Evolutionary conservation across 805 yeast genomes (phyloP), one percentile per base, ranked within the genome.

Genomic region (Saturnispora quitensis): DNA sequence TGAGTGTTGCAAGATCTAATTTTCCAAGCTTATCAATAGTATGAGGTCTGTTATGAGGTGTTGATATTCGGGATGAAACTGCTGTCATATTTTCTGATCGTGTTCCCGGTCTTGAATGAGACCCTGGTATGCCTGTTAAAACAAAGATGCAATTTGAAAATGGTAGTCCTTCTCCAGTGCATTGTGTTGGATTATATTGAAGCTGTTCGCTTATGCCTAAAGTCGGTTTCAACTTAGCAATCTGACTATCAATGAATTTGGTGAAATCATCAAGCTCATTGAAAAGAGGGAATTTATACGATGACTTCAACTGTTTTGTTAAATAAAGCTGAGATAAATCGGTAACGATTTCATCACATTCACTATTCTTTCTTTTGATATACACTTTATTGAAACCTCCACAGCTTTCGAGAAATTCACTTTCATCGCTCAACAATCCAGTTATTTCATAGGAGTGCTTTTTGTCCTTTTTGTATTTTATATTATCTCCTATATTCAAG

Each of bases 401-500:
- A 48, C 53, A 28, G n/a, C 56, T 54, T 9, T 45, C 49, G 1
- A 51, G 20, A 9, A 35, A 43, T 18, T 34, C 27, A n/a, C 22
- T 40, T 2, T 28, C 40, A n/a, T 31, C 12, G 17, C 20, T 50
- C 17, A 48, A 44, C 15, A 59, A 40, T 12, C 60, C 61, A 2
- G 62, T 59, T 8, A 59, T 51, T 7, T 45, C 36, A 47, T 51
- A 56, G 18, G 5, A 45, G 8, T 10, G 22, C 31, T 33, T 53
- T 31, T 47, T 50, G 33, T 48, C 51, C 20, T 35, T 27, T 12
- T 15, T 34, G 25, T 51, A 50, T n/a, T 53, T 52, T 4, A 57
- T 52, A 2, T 25, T 7, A 47, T 58, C 59, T 10, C 62, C 62
- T 5, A 58, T 43, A 25, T 49, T 44, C 8, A 59, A 47, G 34